These are phyloP conservation scores for Blastobotrys arbuscula DNA, from an alignment of 1,139 yeast genomes.

Conservation along the genomic window DNA sequence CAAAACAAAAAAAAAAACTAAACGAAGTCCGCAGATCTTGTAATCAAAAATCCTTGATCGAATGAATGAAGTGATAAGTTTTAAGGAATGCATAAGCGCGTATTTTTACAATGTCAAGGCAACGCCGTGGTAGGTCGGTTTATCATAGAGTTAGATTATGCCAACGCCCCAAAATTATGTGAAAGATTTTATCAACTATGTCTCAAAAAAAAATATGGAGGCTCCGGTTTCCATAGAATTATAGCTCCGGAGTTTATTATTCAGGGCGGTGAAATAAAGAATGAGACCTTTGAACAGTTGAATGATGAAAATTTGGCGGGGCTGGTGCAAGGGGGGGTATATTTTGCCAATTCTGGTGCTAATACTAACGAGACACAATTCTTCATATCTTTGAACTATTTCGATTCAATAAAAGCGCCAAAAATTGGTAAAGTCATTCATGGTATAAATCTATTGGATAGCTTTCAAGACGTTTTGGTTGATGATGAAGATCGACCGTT, in stretches of 20 bases:
- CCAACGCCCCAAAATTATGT: conserved; percentile 54
- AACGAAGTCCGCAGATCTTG: background rate
- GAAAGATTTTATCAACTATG: conserved; percentile 37
- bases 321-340: conserved; percentile 27
- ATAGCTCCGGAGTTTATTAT: conserved; percentile 65
- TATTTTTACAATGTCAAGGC: conserved; percentile 55
- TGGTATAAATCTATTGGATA: conserved; percentile 61
- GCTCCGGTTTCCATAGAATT: conserved; percentile 48
- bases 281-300: conserved; percentile 36
- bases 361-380: conserved; percentile 65
- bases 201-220: background rate
- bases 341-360: conserved; percentile 66
- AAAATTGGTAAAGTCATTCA: conserved; percentile 60
- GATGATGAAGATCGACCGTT: conserved; percentile 35
- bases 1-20: background rate
- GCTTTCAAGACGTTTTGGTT: conserved; percentile 27
- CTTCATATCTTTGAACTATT: conserved; percentile 44
- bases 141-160: conserved; percentile 50
- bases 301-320: conserved; percentile 53
- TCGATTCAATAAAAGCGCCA: conserved; percentile 24
- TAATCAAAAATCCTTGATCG: too few species aligned
- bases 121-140: conserved; percentile 53
- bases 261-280: conserved; percentile 67
- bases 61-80: too few species aligned
- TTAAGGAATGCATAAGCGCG: conserved; percentile 26